These are phyloP conservation scores for Codiaeum variegatum DNA, from an alignment of 441 rosid species.

Conservation along the genomic window DNA sequence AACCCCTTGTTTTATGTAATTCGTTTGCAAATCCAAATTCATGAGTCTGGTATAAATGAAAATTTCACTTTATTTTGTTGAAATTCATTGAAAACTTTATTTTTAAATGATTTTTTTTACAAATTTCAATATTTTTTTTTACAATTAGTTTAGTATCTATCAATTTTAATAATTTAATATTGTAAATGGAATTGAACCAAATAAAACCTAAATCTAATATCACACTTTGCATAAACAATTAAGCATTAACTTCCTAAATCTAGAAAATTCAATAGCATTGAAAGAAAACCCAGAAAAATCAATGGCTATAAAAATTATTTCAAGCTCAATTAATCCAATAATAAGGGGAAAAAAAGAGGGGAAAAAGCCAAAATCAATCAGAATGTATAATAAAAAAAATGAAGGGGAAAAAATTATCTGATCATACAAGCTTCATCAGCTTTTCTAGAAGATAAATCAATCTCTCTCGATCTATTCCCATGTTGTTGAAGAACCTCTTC, in stretches of 20 bases:
- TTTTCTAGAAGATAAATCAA: slow-evolving; percentile 42
- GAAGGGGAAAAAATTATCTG: slow-evolving; percentile 11
- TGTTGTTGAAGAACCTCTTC: slow-evolving; percentile 81
- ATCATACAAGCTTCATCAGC: slow-evolving; percentile 73
- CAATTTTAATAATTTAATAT: no score
- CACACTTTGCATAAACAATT: neutral
- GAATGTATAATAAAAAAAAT: neutral
- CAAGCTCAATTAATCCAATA: neutral
- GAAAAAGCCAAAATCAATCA: slow-evolving; percentile 8
- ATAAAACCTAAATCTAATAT: no score
- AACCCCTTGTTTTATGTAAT: no score
- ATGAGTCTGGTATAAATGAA: no score
- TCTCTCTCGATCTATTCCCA: slow-evolving; percentile 38
- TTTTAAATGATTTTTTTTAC: no score
- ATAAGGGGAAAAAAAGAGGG: neutral
- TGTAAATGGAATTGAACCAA: no score
- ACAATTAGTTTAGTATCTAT: no score
- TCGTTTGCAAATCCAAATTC: no score
- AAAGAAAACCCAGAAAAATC: neutral
- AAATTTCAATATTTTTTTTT: no score
- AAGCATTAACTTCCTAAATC: neutral
- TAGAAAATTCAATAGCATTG: slow-evolving; percentile 3
- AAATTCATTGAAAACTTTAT: no score
- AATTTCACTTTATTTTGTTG: no score
- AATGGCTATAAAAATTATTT: neutral